Base-by-base conservation (phyloP, 257 asterid species). In the Nyctanthes arbortristis region DNA sequence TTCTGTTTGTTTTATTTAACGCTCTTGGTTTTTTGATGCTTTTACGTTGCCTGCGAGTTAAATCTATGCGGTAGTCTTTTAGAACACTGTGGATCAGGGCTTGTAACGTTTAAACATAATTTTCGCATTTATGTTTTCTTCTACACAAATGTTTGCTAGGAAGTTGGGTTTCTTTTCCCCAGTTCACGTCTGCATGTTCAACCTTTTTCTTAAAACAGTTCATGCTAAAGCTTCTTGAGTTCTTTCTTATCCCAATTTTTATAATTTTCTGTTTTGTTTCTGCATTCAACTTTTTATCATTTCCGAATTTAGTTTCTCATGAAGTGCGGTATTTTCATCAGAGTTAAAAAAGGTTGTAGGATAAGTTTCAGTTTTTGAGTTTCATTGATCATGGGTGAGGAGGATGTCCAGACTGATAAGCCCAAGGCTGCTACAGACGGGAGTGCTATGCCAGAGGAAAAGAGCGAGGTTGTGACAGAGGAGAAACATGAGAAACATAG, bases 311-410 rank as follows among this genome's bases (percentile, higher is more conserved):
- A 18, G n/a, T 39, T 16, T 63, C 59, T 65, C 64, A 5, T 65
- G 12, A 27, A 20, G 13, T 28, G n/a, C 35, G 14, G 32, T 16
- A 7, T 27, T 35, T 31, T 65, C 35, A 4, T 20, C 18, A n/a
- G 37, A 27, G 74, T 63, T 55, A 28, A 63, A 55, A 37, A 36
- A 49, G 39, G 55, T 31, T 67, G 69, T 60, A 55, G 35, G 32
- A 30, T 27, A 54, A 29, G 33, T 16, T 32, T 28, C 63, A 24
- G 27, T 55, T n/a, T 65, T 57, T 67, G 70, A 25, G 60, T 73
- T 63, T 71, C 24, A 43, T 73, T 28, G 65, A 71, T 63, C 30
- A 93, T 88, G 97, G 93, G 87, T 54, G 90, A 82, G 81, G 88
- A 71, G 67, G 93, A 81, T 54, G 68, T 58, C 4, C 85, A 74